Evolutionary conservation across 2,329 filamentous ascomycete species (phyloP).

Genomic region (Fusarium protoensiforme): DNA sequence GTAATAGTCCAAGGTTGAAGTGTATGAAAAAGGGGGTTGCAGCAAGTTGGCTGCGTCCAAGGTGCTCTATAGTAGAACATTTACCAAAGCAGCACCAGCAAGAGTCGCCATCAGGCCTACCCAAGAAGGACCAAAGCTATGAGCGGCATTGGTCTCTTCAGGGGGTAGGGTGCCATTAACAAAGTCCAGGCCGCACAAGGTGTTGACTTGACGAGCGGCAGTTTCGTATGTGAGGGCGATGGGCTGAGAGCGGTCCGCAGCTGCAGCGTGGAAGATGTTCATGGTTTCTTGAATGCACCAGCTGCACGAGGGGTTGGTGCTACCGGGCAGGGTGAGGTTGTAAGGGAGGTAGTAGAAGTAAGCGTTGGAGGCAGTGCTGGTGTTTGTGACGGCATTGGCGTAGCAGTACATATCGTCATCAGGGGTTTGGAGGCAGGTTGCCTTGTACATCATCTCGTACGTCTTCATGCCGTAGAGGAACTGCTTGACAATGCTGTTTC

Average conservation of each 20-base stretch:
- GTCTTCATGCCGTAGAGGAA: slow-evolving; percentile 80
- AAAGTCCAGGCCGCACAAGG: slow-evolving; percentile 68
- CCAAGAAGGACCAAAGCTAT: slow-evolving; percentile 31
- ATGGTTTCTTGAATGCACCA: slow-evolving; percentile 83
- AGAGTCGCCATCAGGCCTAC: slow-evolving; percentile 22
- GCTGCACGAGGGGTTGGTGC: slow-evolving; percentile 78
- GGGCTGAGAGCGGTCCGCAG: slow-evolving; percentile 72
- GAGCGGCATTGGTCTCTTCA: slow-evolving; percentile 34
- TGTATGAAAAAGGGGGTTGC: background rate
- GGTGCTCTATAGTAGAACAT: slow-evolving; percentile 31
- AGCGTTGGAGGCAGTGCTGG: slow-evolving; percentile 73
- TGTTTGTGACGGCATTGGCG: slow-evolving; percentile 84
- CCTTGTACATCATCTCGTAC: slow-evolving; percentile 82
- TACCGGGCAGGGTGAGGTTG: slow-evolving; percentile 75
- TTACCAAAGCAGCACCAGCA: slow-evolving; percentile 25
- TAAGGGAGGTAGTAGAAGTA: slow-evolving; percentile 90
- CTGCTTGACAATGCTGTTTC: slow-evolving; percentile 77
- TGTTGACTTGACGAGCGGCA: slow-evolving; percentile 80
- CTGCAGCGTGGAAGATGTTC: slow-evolving; percentile 79
- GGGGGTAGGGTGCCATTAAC: slow-evolving; percentile 66
- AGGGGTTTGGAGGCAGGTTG: slow-evolving; percentile 80
- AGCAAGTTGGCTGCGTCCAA: background rate
- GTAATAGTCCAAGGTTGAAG: slow-evolving; percentile 1
- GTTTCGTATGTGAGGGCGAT: slow-evolving; percentile 75
- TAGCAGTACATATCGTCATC: slow-evolving; percentile 79